Evolutionary conservation across 192 early-diverging fungal genomes (phyloP), one percentile per base, ranked within the genome.

Genomic region (Coemansia sp.): DNA sequence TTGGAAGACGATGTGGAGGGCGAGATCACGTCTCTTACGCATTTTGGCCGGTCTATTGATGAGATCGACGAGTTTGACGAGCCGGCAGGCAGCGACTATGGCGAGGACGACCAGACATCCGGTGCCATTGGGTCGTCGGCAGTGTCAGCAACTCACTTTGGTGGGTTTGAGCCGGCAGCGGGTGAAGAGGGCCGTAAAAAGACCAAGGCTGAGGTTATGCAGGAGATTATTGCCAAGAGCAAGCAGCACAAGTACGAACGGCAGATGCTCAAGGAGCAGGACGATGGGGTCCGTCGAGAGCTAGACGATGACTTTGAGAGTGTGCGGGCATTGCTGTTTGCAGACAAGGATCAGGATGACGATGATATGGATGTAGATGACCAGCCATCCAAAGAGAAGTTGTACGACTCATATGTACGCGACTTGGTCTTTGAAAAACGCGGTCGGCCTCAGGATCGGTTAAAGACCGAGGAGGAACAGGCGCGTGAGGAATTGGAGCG

Each of bases 221-320:
- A 90, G 66, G 95, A 99, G 69, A 66, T 99, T 23, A 98, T 99
- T 62, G 90, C 90, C 38, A 99, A 99, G 79, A 92, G 89, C 78
- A 99, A 99, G 73, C 61, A 85, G 58, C 86, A 97, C 82, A 98
- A 97, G 81, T 72, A 85, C 42, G 94, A 99, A 62, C 88, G 94
- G 9, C 94, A 96, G 79, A 74, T 83, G 58, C 82, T 83, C 30
- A 90, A 91, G 63, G 92, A 96, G 56, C 84, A 94, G 54, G 86
- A 96, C 69, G 86, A 90, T 6, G 86, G 85, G 1, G 69, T 92
- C 5, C 83, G 87, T 8, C 78, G 85, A 28, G 87, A 93, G 58
- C 82, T 99, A 23, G 97, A 99, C 72, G 86, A 85, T 14, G 93
- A 97, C 42, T 78, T 98, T 38, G 90, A 88, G 40, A 81, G 80